Evolutionary conservation across 2,329 filamentous ascomycete species (phyloP).

Genomic region (Aureobasidium namibiae): DNA sequence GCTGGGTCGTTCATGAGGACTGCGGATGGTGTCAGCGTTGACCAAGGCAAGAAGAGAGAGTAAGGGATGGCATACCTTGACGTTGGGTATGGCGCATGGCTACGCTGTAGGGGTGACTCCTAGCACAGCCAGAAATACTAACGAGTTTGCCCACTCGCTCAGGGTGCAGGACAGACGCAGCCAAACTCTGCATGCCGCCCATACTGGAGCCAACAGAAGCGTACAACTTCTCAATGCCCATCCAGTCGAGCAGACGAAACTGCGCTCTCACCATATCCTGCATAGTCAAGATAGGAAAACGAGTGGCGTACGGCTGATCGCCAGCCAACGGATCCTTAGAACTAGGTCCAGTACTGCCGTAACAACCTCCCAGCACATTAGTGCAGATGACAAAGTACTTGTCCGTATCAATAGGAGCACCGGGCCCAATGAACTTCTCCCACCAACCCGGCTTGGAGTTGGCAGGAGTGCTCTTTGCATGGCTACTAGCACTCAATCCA

Average conservation of each 20-base stretch:
- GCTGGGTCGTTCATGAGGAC: slow-evolving; percentile 99
- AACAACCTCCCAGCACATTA: slow-evolving; percentile 92
- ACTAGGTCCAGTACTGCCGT: slow-evolving; percentile 85
- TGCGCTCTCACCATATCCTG: slow-evolving; percentile 97
- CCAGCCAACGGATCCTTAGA: slow-evolving; percentile 61
- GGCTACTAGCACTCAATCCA: slow-evolving; percentile 90
- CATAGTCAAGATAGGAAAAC: slow-evolving; percentile 91
- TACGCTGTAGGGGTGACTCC: slow-evolving; percentile 95
- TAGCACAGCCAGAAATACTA: slow-evolving; percentile 85
- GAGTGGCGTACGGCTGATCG: slow-evolving; percentile 71
- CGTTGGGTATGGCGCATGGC: slow-evolving; percentile 97
- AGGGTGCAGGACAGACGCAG: slow-evolving; percentile 75
- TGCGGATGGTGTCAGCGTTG: slow-evolving; percentile 15
- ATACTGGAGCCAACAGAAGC: slow-evolving; percentile 94
- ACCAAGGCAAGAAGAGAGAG: neutral
- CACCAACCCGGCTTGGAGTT: slow-evolving; percentile 95
- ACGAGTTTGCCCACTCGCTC: slow-evolving; percentile 74
- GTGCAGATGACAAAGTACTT: slow-evolving; percentile 94
- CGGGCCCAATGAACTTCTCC: slow-evolving; percentile 95
- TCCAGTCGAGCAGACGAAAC: slow-evolving; percentile 73
- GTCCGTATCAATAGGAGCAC: slow-evolving; percentile 74
- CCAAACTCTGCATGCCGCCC: slow-evolving; percentile 96
- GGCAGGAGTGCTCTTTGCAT: slow-evolving; percentile 80
- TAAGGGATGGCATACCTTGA: slow-evolving; percentile 48
- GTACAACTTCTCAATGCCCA: slow-evolving; percentile 71